These are phyloP conservation scores for Podila verticillata DNA, from an alignment of 192 early-diverging fungal species.

Conservation along the genomic window DNA sequence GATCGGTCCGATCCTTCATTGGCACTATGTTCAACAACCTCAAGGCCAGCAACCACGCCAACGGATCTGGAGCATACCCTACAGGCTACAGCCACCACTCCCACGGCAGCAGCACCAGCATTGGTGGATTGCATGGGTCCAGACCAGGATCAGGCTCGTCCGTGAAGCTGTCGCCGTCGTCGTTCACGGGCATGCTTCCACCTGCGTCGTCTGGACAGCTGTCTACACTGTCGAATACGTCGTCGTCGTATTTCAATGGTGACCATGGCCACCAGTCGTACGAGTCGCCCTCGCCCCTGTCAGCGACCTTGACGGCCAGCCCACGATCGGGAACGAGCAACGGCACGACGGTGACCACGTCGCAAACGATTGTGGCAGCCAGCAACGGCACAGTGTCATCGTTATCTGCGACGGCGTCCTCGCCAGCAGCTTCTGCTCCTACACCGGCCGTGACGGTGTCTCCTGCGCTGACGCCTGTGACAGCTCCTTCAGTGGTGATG, in stretches of 20 bases:
- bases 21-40: constrained; percentile 50
- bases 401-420: background rate
- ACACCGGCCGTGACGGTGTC: background rate
- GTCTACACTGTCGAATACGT: constrained; percentile 13
- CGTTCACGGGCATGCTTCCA: constrained; percentile 30
- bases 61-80: constrained; percentile 23
- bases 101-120: constrained; percentile 47
- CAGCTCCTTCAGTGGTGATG: no score
- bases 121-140: constrained; percentile 39
- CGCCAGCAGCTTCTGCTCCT: background rate
- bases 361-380: background rate
- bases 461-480: background rate
- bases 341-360: background rate
- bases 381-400: background rate
- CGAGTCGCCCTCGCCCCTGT: constrained; percentile 14
- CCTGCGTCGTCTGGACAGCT: constrained; percentile 23
- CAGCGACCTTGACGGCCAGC: constrained; percentile 6
- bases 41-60: constrained; percentile 13
- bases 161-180: constrained; percentile 22
- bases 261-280: background rate
- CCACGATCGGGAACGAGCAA: constrained; percentile 15
- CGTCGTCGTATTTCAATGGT: background rate
- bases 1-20: constrained; percentile 42
- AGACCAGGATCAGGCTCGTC: constrained; percentile 46
- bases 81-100: constrained; percentile 36